Evolutionary conservation across 495 filamentous ascomycete species (phyloP).

Genomic region (Podospora pseudopauciseta): DNA sequence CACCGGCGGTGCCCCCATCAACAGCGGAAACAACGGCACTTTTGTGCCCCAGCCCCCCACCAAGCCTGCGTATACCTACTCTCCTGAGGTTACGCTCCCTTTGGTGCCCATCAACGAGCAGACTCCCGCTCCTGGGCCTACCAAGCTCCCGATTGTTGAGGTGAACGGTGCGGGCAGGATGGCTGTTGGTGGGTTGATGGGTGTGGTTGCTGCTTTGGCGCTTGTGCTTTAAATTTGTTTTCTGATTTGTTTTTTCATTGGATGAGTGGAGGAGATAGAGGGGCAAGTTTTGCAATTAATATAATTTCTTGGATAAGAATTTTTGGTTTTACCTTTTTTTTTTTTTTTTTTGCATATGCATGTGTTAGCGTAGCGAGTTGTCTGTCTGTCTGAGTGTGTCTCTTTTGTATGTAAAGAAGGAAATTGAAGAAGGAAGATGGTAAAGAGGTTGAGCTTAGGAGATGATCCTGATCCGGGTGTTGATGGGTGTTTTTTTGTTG

Average conservation of each 20-base stretch:
- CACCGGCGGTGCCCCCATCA: background rate
- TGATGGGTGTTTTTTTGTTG: too few species aligned
- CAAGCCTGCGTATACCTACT: background rate
- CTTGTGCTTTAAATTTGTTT: constrained; percentile 10
- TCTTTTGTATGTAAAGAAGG: background rate
- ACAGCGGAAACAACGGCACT: background rate
- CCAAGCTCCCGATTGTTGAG: background rate
- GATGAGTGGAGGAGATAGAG: background rate
- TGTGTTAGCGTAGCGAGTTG: background rate
- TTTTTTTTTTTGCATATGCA: background rate
- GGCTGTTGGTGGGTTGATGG: background rate
- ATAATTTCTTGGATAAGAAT: background rate
- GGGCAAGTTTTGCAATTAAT: background rate
- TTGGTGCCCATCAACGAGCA: background rate
- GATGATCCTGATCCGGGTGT: too few species aligned
- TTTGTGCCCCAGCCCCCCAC: background rate
- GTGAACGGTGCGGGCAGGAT: constrained; percentile 11
- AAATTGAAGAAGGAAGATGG: background rate
- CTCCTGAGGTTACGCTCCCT: background rate
- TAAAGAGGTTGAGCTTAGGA: too few species aligned
- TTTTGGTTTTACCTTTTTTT: background rate
- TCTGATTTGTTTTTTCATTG: background rate
- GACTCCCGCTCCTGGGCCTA: background rate
- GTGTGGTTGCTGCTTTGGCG: constrained; percentile 3
- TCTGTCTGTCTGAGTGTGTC: background rate